Base-by-base conservation (phyloP, 202 grass and related monocot genomes). In the Zoysia matrella region DNA sequence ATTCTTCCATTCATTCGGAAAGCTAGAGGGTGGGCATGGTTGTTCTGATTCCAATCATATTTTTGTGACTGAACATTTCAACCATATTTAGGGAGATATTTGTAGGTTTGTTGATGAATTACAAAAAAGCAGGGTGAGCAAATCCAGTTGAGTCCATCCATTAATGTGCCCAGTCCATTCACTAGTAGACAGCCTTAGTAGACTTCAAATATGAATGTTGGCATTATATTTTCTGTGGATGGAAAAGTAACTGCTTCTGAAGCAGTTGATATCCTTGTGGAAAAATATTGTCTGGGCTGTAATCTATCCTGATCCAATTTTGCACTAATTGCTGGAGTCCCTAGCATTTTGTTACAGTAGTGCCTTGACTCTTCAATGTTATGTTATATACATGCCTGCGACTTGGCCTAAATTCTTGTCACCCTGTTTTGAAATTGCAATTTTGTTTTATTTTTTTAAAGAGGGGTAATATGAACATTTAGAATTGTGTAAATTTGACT, bases 401-500 rank as follows among this genome's bases (percentile, higher is more conserved):
- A 50, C 14, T 8, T 62, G 9, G 9, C 70, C 47, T 69, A 46
- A 14, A 15, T 39, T 71, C 49, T 50, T 69, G 51, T 16, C 16
- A 52, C 22, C 9, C 18, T 60, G 52, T 60, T 68, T 50, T 22
- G 2, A 41, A 71, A 71, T 13, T 41, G 50, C 8, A 72, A 8
- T 40, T 16, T 60, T 72, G 5, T 10, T 71, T 71, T n/a, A 41
- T 77, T 49, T 15, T 4, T 70, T 14, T 42, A 36, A 12, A 51
- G 2, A 52, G 13, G 8, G 57, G 41, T 65, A 76, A 47, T 52
- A 45, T 67, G 61, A 66, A 2, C 16, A 73, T 88, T 50, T 84
- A 9, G 15, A 79, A 69, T 18, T 12, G 7, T 70, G 11, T 50
- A 39, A 30, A 75, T 3, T 74, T 50, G 11, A 56, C 82, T 60